Conservation (phyloP, 805 yeast genomes). For the Wickerhamomyces bisporus region DNA sequence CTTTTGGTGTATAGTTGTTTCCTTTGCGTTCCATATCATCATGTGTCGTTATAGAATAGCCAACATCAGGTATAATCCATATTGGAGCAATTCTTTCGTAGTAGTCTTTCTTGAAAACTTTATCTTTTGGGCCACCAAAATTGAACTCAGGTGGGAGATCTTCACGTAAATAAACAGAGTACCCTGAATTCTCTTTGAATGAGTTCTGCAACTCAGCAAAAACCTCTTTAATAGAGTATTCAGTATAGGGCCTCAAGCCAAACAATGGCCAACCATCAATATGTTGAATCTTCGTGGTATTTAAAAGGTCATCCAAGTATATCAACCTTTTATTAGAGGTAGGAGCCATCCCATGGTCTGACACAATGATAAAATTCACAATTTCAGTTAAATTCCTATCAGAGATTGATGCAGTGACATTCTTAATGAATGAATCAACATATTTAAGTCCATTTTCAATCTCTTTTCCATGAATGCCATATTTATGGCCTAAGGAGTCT, state of each 20-base stretch:
- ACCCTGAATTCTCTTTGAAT: slow-evolving; percentile 30
- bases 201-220: slow-evolving; percentile 36
- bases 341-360: slow-evolving; percentile 95
- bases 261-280: slow-evolving; percentile 83
- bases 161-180: slow-evolving; percentile 45
- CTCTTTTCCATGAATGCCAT: slow-evolving; percentile 61
- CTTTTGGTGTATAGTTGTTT: slow-evolving; percentile 30
- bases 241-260: slow-evolving; percentile 58
- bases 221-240: slow-evolving; percentile 38
- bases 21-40: slow-evolving; percentile 39
- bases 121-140: slow-evolving; percentile 24
- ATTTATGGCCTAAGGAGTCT: slow-evolving; percentile 70
- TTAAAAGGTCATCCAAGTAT: slow-evolving; percentile 67
- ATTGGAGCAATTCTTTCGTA: slow-evolving; percentile 72
- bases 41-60: slow-evolving; percentile 67
- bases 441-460: slow-evolving; percentile 47
- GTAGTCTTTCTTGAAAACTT: slow-evolving; percentile 23
- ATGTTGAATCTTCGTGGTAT: slow-evolving; percentile 47
- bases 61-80: slow-evolving; percentile 81
- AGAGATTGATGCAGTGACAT: slow-evolving; percentile 41
- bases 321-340: slow-evolving; percentile 66
- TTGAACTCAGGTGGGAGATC: slow-evolving; percentile 41
- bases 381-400: slow-evolving; percentile 55
- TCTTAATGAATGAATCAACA: slow-evolving; percentile 62
- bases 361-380: slow-evolving; percentile 71